Percentiles rank a stretch among this genome's conserved stretches.
phyloP scores from a whole-genome alignment of 805 yeast species.

The Hanseniaspora lindneri region DNA sequence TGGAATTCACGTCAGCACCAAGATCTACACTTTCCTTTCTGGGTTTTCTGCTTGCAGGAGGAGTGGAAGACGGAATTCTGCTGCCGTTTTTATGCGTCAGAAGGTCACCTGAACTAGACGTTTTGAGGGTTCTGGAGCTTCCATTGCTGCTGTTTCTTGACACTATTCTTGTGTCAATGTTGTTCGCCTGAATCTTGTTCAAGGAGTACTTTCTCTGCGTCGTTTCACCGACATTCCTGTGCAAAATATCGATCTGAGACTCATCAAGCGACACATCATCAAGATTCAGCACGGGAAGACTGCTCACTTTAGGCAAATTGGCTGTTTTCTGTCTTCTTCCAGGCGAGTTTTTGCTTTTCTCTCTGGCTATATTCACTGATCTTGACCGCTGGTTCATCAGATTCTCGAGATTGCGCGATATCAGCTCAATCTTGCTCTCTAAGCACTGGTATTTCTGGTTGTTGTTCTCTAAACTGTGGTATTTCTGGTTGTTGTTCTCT shows the following conservation, averaged over 20 bases:
- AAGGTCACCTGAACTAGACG: not conserved
- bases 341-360: not conserved
- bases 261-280: constrained; percentile 11
- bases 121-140: constrained; percentile 9
- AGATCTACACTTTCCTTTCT: not conserved
- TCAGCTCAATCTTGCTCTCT: not conserved
- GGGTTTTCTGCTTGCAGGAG: not conserved
- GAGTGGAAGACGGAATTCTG: not conserved
- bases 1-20: not conserved
- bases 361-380: not conserved
- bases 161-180: not conserved
- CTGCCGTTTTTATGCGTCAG: no score
- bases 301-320: not conserved
- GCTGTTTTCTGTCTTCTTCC: not conserved
- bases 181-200: not conserved
- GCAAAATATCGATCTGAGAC: constrained; percentile 8
- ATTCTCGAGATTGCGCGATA: not conserved
- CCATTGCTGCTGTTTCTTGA: constrained; percentile 7
- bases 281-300: not conserved
- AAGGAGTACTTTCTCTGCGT: not conserved
- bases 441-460: not conserved
- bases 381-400: constrained; percentile 1
- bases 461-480: no score
- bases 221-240: not conserved
- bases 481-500: not conserved